A percentile compares a stretch with the other conserved stretches of the same genome.
Evolutionary conservation across 1,139 yeast genomes (phyloP).

Genomic region (Diutina mesorugosa): DNA sequence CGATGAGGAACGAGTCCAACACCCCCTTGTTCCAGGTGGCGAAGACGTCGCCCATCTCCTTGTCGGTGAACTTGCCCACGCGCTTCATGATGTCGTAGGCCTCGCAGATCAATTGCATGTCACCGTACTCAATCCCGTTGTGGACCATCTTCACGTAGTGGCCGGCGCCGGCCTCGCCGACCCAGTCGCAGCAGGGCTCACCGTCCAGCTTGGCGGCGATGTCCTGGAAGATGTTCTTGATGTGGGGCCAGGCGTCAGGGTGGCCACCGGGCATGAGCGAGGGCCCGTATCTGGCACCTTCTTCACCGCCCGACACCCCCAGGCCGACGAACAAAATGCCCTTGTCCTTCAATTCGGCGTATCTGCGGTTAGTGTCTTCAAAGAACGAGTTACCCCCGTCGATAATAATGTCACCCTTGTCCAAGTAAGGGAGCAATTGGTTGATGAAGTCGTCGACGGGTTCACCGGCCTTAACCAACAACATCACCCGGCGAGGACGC

Average conservation of each 20-base stretch:
- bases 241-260: slow-evolving; percentile 96
- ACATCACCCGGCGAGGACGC: slow-evolving; percentile 91
- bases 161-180: slow-evolving; percentile 98
- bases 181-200: slow-evolving; percentile 99
- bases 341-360: slow-evolving; percentile 72
- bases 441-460: slow-evolving; percentile 90
- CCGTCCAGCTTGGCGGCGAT: slow-evolving; percentile 95
- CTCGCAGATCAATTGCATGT: slow-evolving; percentile 97
- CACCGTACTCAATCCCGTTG: slow-evolving; percentile 99
- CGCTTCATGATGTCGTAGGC: slow-evolving; percentile 95
- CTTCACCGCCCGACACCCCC: slow-evolving; percentile 99
- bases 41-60: slow-evolving; percentile 91
- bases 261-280: slow-evolving; percentile 99
- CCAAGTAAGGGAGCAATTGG: slow-evolving; percentile 82
- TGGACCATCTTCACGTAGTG: slow-evolving; percentile 99
- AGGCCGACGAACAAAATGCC: slow-evolving; percentile 94
- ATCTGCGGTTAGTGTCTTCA: slow-evolving; percentile 98
- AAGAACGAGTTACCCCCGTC: slow-evolving; percentile 99
- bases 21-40: slow-evolving; percentile 95
- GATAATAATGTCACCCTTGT: slow-evolving; percentile 94
- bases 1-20: slow-evolving; percentile 91
- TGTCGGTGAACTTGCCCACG: slow-evolving; percentile 79
- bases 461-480: slow-evolving; percentile 91
- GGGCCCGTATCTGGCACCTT: slow-evolving; percentile 99
- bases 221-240: slow-evolving; percentile 91